Evolutionary conservation across 495 filamentous ascomycete genomes (phyloP), one percentile per base, ranked within the genome.

Genomic region (Viridothelium virens): DNA sequence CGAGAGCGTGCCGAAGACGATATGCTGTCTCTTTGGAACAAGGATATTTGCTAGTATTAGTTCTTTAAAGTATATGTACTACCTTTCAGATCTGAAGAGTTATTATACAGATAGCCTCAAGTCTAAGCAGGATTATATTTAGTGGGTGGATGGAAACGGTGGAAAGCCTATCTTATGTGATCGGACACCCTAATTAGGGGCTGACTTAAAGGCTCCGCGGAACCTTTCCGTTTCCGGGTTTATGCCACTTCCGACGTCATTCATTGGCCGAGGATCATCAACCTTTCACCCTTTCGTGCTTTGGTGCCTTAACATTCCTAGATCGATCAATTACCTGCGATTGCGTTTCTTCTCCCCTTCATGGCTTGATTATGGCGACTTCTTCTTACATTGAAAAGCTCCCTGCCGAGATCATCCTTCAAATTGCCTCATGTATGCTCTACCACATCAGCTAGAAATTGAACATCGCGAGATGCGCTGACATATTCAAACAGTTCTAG

Each of bases 331-430:
- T 25, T 25, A 25, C 25, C 25, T 25, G 25, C 25, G 25, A 25
- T 16, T 46, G 41, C 41, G 14, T 7, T 9, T 16, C 14, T 53
- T 25, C 48, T 53, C 16, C 5, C n/a, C 5, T 53, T 25, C 12
- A 18, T 25, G 11, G n/a, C 16, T 5, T 53, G 18, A n/a, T 14
- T 53, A 44, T 44, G 14, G 48, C 48, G 5, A 16, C 5, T 53
- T 36, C 31, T 11, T 18, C 31, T 34, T 33, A 11, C 2, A 87
- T 88, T 83, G 80, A 86, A 65, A 81, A 73, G 47, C 83, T 94
- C 39, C 90, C 90, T n/a, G 83, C 84, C 71, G 90, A 94, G 77
- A 84, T 92, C 65, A 74, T 92, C 56, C 81, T 90, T 69, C 86
- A 90, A 72, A 89, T 92, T 67, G 75, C 88, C 65, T 84, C 86